Evolutionary conservation across 345 rosid species (phyloP), one percentile per base, ranked within the genome.

Genomic region (Gossypioides kirkii): DNA sequence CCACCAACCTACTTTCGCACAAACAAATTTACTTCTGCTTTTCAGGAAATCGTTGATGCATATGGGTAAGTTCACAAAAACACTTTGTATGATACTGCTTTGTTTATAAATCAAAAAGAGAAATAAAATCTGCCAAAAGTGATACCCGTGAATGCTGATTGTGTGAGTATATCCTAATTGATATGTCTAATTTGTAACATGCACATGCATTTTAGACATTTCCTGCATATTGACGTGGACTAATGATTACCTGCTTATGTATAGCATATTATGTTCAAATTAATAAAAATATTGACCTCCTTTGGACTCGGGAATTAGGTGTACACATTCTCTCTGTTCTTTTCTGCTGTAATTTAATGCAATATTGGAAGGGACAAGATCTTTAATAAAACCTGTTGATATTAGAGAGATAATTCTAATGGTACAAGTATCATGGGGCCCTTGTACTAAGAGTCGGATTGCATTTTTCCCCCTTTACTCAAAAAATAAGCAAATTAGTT

Each of bases 1-100:
- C 99, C 99, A 2, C 99, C 99, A 0, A 92, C 99, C 54, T 92
- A 84, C 78, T 95, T 95, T 72, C 86, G 91, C 66, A 89, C 97
- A 73, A 92, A 92, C 86, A 92, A 91, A 80, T 87, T 95, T 77
- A 89, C 96, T 52, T 74, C 96, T 75, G 97, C 96, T 18, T 89
- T 92, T 78, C 99, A 93, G 82, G 99, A 89, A 80, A 92, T 91
- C 82, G 98, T 95, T 70, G 99, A 95, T 72, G 96, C 98, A 4
- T 92, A 93, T 73, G 99, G 98, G 99, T 91, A 78, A 85, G 93
- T 86, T 73, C 73, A 25, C 66, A 75, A 54, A 67, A 49, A 50
- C 70, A 13, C 54, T 80, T 66, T 52, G 65, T 11, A 42, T 77
- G 68, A 10, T 65, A 8, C 60, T 73, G 26, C 64, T 26, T 20